Conservation (phyloP, 371 early-diverging fungal genomes). For the Lichtheimia hyalospora region DNA sequence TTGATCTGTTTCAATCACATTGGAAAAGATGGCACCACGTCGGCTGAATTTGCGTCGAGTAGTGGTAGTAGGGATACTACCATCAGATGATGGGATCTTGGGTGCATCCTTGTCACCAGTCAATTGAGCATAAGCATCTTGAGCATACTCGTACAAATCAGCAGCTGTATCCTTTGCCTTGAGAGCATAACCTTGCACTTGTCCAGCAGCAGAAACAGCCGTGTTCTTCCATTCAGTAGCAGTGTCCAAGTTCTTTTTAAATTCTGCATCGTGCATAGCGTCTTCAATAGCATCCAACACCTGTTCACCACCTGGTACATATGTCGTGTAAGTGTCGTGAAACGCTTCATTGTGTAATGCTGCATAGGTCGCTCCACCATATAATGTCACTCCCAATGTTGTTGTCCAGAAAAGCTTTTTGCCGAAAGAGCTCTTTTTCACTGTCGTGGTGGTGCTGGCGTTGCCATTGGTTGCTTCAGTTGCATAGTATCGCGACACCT, state of each 20-base stretch:
- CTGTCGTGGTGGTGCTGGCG: background rate
- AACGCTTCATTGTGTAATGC: constrained; percentile 47
- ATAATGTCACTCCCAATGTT: constrained; percentile 26
- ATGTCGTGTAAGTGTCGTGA: constrained; percentile 42
- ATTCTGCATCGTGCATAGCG: constrained; percentile 22
- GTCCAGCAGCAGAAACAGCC: constrained; percentile 15
- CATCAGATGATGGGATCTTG: constrained; percentile 9
- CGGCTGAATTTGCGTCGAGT: background rate
- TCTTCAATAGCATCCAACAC: constrained; percentile 42
- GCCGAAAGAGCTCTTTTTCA: constrained; percentile 24
- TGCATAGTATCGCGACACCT: constrained; percentile 17
- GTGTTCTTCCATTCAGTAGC: constrained; percentile 20
- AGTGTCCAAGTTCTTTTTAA: constrained; percentile 27
- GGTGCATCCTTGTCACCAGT: constrained; percentile 32
- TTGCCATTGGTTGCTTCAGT: constrained; percentile 3
- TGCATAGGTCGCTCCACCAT: constrained; percentile 41
- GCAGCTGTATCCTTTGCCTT: constrained; percentile 29
- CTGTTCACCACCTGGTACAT: constrained; percentile 46
- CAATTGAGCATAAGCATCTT: constrained; percentile 33
- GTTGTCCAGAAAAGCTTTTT: constrained; percentile 36
- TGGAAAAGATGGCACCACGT: constrained; percentile 26
- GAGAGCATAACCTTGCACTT: constrained; percentile 17
- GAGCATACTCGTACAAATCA: constrained; percentile 39
- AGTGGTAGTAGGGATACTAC: constrained; percentile 3
- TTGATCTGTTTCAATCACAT: constrained; percentile 29